Base-by-base conservation (phyloP, 2,329 filamentous ascomycete species). In the Aspergillus bombycis region DNA sequence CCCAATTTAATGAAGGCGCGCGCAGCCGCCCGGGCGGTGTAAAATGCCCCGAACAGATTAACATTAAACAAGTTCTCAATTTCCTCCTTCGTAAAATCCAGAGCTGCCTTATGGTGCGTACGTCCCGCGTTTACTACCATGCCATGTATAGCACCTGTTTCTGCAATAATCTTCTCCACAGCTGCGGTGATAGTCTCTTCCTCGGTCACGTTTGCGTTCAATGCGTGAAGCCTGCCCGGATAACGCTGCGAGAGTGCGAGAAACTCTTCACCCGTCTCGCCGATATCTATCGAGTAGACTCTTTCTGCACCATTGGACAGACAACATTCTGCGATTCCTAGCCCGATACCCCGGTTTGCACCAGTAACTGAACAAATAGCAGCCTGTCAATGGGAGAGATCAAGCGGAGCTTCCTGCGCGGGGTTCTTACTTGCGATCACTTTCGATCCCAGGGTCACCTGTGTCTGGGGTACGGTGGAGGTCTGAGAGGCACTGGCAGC, bases 51-150 rank as follows among this genome's bases (percentile, higher is more conserved):
- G 64, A 81, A 82, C 11, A 84, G 73, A 62, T 83, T 83, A 0
- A 83, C 75, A 41, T 74, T 75, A 66, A 80, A 83, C 3, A 83
- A 65, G 12, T 75, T 71, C 62, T 82, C 77, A 43, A 84, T 80
- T 61, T 84, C 81, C 60, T 82, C 81, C 0, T 75, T 78, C 1
- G 80, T 83, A 56, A 83, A 85, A 28, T 85, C 82, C 7, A 85
- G 71, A 0, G 83, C 83, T 2, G 82, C 71, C 68, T 85, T 84
- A 66, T 85, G 83, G 67, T 84, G 83, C 14, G 83, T 85, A 16
- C 80, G 73, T 16, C 83, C 83, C 0, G 83, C 83, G 63, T 85
- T 85, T 28, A 78, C 79, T 3, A 85, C 81, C 74, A 86, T 82
- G 14, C 83, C 83, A 61, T 84, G 80, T 9, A 84, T 65, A 4